These are phyloP conservation scores for Rhodotorula sp. DNA, from an alignment of 1,284 basidiomycete species.

Conservation along the genomic window DNA sequence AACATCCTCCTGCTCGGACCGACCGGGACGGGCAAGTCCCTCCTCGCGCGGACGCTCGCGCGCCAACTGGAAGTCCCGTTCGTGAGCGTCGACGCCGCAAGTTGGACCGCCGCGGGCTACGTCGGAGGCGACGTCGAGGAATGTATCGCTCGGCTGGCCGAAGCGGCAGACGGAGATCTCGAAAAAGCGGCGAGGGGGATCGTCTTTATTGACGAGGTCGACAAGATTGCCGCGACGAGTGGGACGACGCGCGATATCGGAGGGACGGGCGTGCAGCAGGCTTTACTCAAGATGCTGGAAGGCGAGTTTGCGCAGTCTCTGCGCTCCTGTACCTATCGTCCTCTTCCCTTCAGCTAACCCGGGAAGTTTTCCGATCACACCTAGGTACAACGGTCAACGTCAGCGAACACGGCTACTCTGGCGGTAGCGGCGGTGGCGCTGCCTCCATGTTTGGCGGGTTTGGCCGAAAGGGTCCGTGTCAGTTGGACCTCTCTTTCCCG, in stretches of 20 bases:
- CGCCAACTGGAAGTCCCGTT: slow-evolving; percentile 85
- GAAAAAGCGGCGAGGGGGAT: slow-evolving; percentile 60
- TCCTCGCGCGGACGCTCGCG: slow-evolving; percentile 79
- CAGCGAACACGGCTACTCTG: slow-evolving; percentile 56
- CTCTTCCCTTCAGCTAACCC: no score
- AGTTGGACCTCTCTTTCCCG: slow-evolving; percentile 2
- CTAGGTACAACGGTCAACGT: slow-evolving; percentile 77
- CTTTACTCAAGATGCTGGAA: slow-evolving; percentile 87
- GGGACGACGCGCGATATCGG: slow-evolving; percentile 72
- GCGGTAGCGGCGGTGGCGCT: neutral
- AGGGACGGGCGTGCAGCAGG: slow-evolving; percentile 93
- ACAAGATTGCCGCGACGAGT: slow-evolving; percentile 77
- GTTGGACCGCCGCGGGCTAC: slow-evolving; percentile 57
- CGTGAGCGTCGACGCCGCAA: slow-evolving; percentile 55
- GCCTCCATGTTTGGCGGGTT: slow-evolving; percentile 11
- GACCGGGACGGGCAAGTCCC: slow-evolving; percentile 69
- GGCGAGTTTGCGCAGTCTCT: no score
- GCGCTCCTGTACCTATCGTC: no score
- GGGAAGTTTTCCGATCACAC: no score
- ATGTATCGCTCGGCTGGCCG: slow-evolving; percentile 76
- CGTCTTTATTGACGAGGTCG: slow-evolving; percentile 92
- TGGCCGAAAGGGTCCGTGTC: slow-evolving; percentile 19
- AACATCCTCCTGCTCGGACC: slow-evolving; percentile 75
- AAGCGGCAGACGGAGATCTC: slow-evolving; percentile 85
- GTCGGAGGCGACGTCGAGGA: slow-evolving; percentile 93